Evolutionary conservation across 169 alveolate species (phyloP), one percentile per base, ranked within the genome.

Genomic region (Sarcocystis neurona): DNA sequence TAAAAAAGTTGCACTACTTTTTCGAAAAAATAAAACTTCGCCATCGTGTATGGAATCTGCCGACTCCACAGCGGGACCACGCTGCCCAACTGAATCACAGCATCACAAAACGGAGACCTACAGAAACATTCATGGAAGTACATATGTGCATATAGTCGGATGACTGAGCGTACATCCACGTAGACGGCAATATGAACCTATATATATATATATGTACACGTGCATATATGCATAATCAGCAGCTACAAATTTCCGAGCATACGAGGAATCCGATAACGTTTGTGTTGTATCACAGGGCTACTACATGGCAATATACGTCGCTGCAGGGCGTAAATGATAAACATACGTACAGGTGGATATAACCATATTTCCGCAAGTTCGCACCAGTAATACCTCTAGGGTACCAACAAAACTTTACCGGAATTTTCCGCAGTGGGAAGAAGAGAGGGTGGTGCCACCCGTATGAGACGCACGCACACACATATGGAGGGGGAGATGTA

Each of bases 1-100:
- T 98, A 98, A 93, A 97, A 94, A 50, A 95, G 85, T 79, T 96
- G 96, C 43, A 97, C 99, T 68, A 96, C 96, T 90, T 97, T 96
- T 94, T 98, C 99, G 93, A 98, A 98, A 90, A 98, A 97, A 90
- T 95, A 98, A 92, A 99, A 99, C 93, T 99, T 99, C 75, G 99
- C 99, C 98, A 98, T 98, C 37, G 99, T 99, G 97, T 98, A 97
- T 20, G 99, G 98, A 50, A 96, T 92, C 93, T 97, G 98, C 80
- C 98, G 93, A 44, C 93, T 87, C 98, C 98, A 97, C 50, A 97
- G 96, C 12, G 98, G 98, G 34, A 93, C 92, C 58, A 97, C 93
- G 39, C 95, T 92, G 15, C 95, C 96, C 50, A 92, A 91, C 90
- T 91, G 93, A 41, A 89, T 63, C 23, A 2, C 10, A 86, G 37